Evolutionary conservation across 2,329 filamentous ascomycete species (phyloP).

Genomic region (Dactylellina leptospora): DNA sequence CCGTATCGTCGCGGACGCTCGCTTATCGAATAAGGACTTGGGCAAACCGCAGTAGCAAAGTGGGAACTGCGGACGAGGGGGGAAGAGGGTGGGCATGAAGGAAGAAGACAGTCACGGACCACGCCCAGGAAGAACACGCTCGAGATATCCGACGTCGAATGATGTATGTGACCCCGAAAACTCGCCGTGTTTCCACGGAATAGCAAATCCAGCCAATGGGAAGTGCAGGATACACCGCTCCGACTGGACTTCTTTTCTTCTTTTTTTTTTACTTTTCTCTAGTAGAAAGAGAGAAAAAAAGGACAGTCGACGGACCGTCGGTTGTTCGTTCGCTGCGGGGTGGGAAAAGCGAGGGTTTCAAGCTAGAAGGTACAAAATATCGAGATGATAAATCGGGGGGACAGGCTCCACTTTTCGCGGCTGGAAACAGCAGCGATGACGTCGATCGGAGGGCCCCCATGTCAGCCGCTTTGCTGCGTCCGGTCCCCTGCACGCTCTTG

Average conservation of each 20-base stretch:
- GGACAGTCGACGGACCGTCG: too few relatives aligned
- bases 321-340: too few relatives aligned
- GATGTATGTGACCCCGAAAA: too few relatives aligned
- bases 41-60: too few relatives aligned
- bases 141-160: too few relatives aligned
- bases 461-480: conserved; percentile 12
- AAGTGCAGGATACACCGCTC: background rate
- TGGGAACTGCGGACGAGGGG: background rate
- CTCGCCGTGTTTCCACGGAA: conserved; percentile 26
- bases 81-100: too few relatives aligned
- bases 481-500: background rate
- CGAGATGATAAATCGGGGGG: too few relatives aligned
- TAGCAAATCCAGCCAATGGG: conserved; percentile 34
- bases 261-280: background rate
- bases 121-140: too few relatives aligned
- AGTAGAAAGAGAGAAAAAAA: too few relatives aligned
- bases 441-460: conserved; percentile 29
- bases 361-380: too few relatives aligned
- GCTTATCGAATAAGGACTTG: conserved; percentile 39
- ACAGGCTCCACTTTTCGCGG: conserved; percentile 6
- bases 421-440: conserved; percentile 51
- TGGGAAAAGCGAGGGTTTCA: too few relatives aligned
- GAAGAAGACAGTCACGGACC: too few relatives aligned
- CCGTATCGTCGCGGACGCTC: conserved; percentile 41
- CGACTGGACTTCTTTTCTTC: background rate